Evolutionary conservation across 2,329 filamentous ascomycete genomes (phyloP).

Genomic region (Colletotrichum noveboracense): DNA sequence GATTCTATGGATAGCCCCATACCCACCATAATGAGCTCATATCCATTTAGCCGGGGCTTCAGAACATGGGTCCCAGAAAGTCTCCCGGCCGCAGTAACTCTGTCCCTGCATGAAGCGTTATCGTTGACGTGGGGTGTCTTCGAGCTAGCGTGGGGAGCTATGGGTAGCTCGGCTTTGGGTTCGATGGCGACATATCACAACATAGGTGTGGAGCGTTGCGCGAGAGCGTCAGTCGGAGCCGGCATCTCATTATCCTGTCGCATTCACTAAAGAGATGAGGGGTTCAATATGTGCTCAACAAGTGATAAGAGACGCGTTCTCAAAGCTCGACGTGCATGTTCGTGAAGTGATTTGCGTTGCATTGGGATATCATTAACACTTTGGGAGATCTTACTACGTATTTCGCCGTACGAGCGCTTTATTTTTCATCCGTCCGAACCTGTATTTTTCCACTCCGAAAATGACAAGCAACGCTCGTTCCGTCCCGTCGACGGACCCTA

Average conservation of each 20-base stretch:
- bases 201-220: not conserved
- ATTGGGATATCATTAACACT: not conserved
- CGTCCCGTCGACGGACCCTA: constrained; percentile 35
- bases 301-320: not conserved
- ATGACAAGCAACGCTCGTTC: constrained; percentile 20
- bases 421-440: not conserved
- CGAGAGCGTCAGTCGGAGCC: not conserved
- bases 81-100: not conserved
- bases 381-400: not conserved
- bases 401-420: not conserved
- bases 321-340: not conserved
- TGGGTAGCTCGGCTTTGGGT: not conserved
- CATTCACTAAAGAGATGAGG: not conserved
- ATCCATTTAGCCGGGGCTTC: not conserved
- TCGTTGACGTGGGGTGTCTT: not conserved
- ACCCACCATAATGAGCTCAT: not conserved
- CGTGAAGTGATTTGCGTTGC: fast-evolving
- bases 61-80: not conserved
- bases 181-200: constrained; percentile 20
- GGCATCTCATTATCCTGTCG: not conserved
- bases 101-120: not conserved
- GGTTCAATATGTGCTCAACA: fast-evolving
- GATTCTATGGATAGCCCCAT: not conserved
- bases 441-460: not conserved
- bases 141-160: not conserved